phyloP scores from a whole-genome alignment of 352 stramenopile species.

The Pythium aquatile region DNA sequence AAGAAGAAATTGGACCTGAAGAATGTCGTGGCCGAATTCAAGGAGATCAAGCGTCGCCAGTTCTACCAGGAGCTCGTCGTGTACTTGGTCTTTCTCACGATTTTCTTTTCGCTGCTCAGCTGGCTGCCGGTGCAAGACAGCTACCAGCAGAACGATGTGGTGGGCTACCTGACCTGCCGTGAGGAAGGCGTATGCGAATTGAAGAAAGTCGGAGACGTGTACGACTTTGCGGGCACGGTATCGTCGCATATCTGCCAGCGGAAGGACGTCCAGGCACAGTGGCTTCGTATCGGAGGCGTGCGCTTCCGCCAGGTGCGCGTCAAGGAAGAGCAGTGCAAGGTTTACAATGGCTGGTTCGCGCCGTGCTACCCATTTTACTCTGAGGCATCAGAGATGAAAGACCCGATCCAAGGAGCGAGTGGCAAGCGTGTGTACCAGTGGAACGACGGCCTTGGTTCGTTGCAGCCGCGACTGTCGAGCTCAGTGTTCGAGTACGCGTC shows the following conservation, averaged over 20 bases:
- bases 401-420: slow-evolving; percentile 35
- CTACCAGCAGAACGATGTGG: slow-evolving; percentile 85
- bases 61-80: slow-evolving; percentile 89
- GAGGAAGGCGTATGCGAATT: slow-evolving; percentile 81
- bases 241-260: slow-evolving; percentile 49
- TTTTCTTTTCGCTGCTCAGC: slow-evolving; percentile 78
- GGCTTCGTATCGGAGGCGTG: slow-evolving; percentile 73
- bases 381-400: slow-evolving; percentile 47
- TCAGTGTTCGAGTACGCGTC: slow-evolving; percentile 44
- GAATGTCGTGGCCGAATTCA: slow-evolving; percentile 77
- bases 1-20: slow-evolving; percentile 88
- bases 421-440: slow-evolving; percentile 58
- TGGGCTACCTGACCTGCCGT: slow-evolving; percentile 69
- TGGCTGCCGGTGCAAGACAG: slow-evolving; percentile 81
- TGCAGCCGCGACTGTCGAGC: slow-evolving; percentile 58
- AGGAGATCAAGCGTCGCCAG: slow-evolving; percentile 83
- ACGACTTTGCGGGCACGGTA: slow-evolving; percentile 67
- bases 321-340: slow-evolving; percentile 60
- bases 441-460: slow-evolving; percentile 55
- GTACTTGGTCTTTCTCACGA: slow-evolving; percentile 71
- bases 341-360: slow-evolving; percentile 57
- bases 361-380: slow-evolving; percentile 79
- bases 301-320: slow-evolving; percentile 84
- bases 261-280: slow-evolving; percentile 61
- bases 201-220: slow-evolving; percentile 73